Conservation (phyloP, 768 basidiomycete species). For the Peribolospora baueri region DNA sequence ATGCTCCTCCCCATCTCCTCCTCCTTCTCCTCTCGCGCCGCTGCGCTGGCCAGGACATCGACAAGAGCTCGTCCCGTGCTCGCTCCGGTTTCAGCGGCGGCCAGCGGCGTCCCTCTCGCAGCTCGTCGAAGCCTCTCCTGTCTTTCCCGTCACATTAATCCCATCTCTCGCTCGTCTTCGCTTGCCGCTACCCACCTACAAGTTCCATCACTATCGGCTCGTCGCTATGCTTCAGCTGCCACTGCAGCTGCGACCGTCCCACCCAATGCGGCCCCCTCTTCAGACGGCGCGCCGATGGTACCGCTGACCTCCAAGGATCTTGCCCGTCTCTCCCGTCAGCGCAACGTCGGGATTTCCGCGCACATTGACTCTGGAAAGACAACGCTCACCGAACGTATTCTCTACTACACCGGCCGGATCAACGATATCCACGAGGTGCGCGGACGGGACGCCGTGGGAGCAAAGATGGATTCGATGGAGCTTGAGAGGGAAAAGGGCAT, state of each 20-base stretch:
- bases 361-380: constrained; percentile 92
- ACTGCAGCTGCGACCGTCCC: neutral
- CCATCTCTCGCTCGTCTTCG: neutral
- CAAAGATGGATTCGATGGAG: constrained; percentile 99
- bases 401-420: constrained; percentile 91
- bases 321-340: constrained; percentile 41
- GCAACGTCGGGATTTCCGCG: constrained; percentile 90
- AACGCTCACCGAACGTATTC: constrained; percentile 79
- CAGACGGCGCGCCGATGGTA: neutral
- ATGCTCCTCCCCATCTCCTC: too few species aligned
- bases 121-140: too few species aligned
- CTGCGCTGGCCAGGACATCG: too few species aligned
- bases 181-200: neutral
- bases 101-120: too few species aligned
- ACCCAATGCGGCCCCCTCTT: neutral
- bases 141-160: neutral
- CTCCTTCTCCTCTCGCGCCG: too few species aligned
- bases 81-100: too few species aligned
- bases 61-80: too few species aligned
- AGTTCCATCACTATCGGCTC: neutral
- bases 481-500: constrained; percentile 96
- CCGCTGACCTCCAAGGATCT: constrained; percentile 25
- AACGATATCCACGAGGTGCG: constrained; percentile 92
- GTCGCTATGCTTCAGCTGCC: neutral
- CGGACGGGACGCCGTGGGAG: constrained; percentile 82